A percentile compares a stretch with the other conserved stretches of the same genome.
phyloP scores from a whole-genome alignment of 2,329 filamentous ascomycete species.

The Plenodomus tracheiphilus region DNA sequence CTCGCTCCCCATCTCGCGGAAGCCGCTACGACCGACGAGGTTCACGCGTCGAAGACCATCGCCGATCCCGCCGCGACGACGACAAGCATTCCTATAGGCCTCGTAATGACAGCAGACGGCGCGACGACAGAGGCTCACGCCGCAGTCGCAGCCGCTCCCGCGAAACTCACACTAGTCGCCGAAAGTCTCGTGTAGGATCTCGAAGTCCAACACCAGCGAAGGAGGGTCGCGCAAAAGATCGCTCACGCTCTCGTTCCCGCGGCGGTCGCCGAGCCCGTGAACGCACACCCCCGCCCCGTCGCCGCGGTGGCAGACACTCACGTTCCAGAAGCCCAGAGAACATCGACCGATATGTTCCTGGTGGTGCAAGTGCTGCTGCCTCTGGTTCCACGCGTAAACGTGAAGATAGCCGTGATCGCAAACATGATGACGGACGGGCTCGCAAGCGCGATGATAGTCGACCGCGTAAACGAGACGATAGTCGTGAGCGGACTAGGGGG shows the following conservation, averaged over 20 bases:
- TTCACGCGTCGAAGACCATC: slow-evolving; percentile 28
- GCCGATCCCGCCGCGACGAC: slow-evolving; percentile 28
- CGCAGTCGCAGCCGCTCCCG: slow-evolving; percentile 38
- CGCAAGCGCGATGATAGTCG: slow-evolving; percentile 41
- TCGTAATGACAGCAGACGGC: slow-evolving; percentile 29
- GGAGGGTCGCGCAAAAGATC: slow-evolving; percentile 28
- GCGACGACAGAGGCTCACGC: slow-evolving; percentile 32
- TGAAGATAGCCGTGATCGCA: slow-evolving; percentile 18
- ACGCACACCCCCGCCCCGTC: slow-evolving; percentile 21
- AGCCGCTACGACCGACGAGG: slow-evolving; percentile 34
- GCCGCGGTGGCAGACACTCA: slow-evolving; percentile 12
- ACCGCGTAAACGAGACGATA: slow-evolving; percentile 38
- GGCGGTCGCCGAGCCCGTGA: slow-evolving; percentile 21
- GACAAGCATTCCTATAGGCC: slow-evolving; percentile 31
- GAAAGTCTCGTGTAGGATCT: slow-evolving; percentile 33
- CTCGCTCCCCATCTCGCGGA: slow-evolving; percentile 37
- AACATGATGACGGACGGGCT: slow-evolving; percentile 35
- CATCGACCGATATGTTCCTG: slow-evolving; percentile 45
- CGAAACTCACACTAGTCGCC: slow-evolving; percentile 31
- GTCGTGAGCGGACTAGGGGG: slow-evolving; percentile 41
- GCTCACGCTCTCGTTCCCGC: slow-evolving; percentile 27
- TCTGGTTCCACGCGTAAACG: slow-evolving; percentile 31
- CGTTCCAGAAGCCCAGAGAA: slow-evolving; percentile 40
- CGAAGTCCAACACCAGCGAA: slow-evolving; percentile 31
- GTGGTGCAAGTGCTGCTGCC: slow-evolving; percentile 17